A percentile compares a stretch with the other conserved stretches of the same genome.
Evolutionary conservation across 352 stramenopile species (phyloP).

Genomic region (Phytopythium ostracodes): DNA sequence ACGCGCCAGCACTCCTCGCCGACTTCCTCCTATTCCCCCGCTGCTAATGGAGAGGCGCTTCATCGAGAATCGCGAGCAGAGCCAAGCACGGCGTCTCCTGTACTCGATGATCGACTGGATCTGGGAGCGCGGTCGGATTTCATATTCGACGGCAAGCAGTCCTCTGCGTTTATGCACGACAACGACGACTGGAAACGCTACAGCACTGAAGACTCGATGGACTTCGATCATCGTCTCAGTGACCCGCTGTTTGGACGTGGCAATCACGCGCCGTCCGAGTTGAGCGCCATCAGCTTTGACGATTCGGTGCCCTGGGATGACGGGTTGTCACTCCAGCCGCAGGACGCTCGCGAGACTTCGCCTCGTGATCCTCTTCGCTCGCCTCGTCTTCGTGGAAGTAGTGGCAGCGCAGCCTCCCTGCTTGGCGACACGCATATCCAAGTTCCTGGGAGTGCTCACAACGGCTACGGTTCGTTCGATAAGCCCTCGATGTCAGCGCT

Average conservation of each 20-base stretch:
- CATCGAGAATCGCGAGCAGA: not conserved
- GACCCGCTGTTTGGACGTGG: conserved; percentile 8
- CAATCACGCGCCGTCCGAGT: conserved; percentile 30
- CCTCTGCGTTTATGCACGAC: not conserved
- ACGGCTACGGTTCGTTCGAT: conserved; percentile 8
- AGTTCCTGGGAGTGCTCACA: not conserved
- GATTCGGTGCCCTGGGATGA: conserved; percentile 78
- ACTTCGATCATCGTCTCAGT: conserved; percentile 13
- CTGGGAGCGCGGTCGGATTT: conserved; percentile 37
- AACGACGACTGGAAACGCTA: conserved; percentile 17
- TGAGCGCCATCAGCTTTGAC: conserved; percentile 75
- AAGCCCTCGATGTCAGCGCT: not conserved
- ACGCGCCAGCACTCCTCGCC: not conserved
- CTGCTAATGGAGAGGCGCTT: not conserved
- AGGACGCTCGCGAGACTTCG: conserved; percentile 4
- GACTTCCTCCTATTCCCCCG: not conserved
- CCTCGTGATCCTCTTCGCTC: not conserved
- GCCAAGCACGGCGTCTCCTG: not conserved
- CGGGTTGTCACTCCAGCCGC: conserved; percentile 35
- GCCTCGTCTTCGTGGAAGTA: not conserved
- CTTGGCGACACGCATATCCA: not conserved
- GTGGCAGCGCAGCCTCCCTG: not conserved
- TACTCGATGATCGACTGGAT: conserved; percentile 30
- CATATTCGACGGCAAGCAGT: conserved; percentile 27
- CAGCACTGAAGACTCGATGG: conserved; percentile 6